Conservation (phyloP, 2,329 filamentous ascomycete genomes). For the Exophiala aquamarina region DNA sequence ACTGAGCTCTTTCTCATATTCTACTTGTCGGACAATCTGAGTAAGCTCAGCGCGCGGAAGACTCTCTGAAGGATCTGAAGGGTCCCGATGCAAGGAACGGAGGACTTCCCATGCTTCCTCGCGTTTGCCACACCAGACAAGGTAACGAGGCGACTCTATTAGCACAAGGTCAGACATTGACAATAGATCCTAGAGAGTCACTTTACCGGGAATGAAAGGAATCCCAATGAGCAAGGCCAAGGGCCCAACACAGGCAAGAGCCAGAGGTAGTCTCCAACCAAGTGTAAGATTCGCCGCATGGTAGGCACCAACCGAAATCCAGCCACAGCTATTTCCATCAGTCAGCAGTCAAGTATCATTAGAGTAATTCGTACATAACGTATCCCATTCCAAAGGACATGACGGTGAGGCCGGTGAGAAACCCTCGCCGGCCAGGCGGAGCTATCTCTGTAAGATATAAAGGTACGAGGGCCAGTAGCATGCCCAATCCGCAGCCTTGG, state of each 20-base stretch:
- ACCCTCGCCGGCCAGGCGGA: constrained; percentile 41
- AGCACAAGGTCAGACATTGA: not conserved
- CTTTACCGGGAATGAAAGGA: not conserved
- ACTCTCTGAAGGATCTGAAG: not conserved
- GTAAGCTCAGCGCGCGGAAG: not conserved
- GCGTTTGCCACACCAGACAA: not conserved
- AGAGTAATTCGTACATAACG: not conserved
- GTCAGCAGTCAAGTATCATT: not conserved
- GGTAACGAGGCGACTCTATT: constrained; percentile 7
- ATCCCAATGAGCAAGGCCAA: not conserved
- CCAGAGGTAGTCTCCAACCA: constrained; percentile 8
- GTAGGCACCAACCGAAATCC: constrained; percentile 8
- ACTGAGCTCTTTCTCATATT: constrained; percentile 3
- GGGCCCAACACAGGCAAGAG: constrained; percentile 1
- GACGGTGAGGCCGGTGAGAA: constrained; percentile 16
- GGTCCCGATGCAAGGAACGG: constrained; percentile 3
- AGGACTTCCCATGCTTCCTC: constrained; percentile 3
- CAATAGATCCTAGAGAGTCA: not conserved
- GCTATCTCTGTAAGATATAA: constrained; percentile 44
- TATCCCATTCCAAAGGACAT: constrained; percentile 4
- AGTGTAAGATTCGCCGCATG: not conserved
- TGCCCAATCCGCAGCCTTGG: constrained; percentile 43
- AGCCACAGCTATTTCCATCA: not conserved
- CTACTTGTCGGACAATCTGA: constrained; percentile 10
- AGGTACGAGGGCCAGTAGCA: constrained; percentile 43